These are phyloP conservation scores for Gleditsia sinensis DNA, from an alignment of 306 rosid species.

Conservation along the genomic window DNA sequence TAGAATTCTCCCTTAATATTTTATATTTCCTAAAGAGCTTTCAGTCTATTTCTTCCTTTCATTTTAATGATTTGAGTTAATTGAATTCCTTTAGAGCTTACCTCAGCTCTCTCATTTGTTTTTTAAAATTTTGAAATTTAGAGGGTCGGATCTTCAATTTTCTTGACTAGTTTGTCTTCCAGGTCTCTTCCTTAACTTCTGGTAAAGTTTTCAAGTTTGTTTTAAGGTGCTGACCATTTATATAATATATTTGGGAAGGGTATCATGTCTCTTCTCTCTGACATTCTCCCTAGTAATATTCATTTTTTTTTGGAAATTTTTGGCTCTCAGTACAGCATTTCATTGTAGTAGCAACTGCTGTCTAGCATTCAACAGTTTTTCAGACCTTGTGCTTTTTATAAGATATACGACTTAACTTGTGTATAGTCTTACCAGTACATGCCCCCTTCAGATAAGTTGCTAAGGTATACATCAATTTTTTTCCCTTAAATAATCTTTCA, in stretches of 20 bases:
- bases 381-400: constrained; percentile 18
- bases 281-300: not conserved
- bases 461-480: constrained; percentile 10
- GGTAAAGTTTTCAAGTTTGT: not conserved
- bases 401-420: not conserved
- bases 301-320: constrained; percentile 2
- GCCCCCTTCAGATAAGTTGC: constrained; percentile 12
- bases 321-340: constrained; percentile 7
- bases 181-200: not conserved
- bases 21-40: not conserved
- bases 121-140: not conserved
- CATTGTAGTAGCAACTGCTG: constrained; percentile 4
- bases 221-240: not conserved
- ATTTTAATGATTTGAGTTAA: not conserved
- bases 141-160: not conserved
- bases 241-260: not conserved
- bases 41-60: not conserved
- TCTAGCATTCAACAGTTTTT: constrained; percentile 12
- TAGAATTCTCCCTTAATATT: not conserved
- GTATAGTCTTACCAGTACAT: constrained; percentile 13
- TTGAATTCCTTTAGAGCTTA: not conserved
- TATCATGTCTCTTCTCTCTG: not conserved
- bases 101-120: not conserved
- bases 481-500: not conserved
- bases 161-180: constrained; percentile 10